Conservation (phyloP, 192 early-diverging fungal genomes). For the Backusella sp. region DNA sequence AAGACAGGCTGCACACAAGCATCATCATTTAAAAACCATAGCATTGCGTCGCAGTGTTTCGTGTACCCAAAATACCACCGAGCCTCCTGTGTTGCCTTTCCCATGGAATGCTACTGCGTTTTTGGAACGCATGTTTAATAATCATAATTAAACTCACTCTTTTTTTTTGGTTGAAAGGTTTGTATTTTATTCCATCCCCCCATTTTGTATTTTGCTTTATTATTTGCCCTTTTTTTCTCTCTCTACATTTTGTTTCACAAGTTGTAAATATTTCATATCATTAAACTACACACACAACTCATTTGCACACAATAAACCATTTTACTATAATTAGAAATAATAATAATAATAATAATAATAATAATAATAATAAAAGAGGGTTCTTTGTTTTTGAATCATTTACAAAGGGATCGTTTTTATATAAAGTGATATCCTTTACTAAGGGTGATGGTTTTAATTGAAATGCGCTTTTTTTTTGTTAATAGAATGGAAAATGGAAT, state of each 20-base stretch:
- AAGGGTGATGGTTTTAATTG: background rate
- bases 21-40: background rate
- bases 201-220: too few species aligned
- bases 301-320: background rate
- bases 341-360: too few species aligned
- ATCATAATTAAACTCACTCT: background rate
- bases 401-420: background rate
- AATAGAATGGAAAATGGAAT: background rate
- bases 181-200: background rate
- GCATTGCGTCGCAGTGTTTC: background rate
- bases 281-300: background rate
- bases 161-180: too few species aligned
- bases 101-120: conserved; percentile 15
- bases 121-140: conserved; percentile 19
- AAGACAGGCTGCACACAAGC: conserved; percentile 1
- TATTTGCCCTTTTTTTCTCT: too few species aligned
- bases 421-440: background rate
- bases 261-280: background rate
- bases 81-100: background rate
- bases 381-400: background rate
- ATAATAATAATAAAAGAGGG: too few species aligned
- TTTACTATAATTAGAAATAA: too few species aligned
- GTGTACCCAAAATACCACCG: background rate
- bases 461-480: background rate
- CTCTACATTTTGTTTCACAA: background rate